Conservation (phyloP, 78 protist genomes). For the Protostelium mycophagum region DNA sequence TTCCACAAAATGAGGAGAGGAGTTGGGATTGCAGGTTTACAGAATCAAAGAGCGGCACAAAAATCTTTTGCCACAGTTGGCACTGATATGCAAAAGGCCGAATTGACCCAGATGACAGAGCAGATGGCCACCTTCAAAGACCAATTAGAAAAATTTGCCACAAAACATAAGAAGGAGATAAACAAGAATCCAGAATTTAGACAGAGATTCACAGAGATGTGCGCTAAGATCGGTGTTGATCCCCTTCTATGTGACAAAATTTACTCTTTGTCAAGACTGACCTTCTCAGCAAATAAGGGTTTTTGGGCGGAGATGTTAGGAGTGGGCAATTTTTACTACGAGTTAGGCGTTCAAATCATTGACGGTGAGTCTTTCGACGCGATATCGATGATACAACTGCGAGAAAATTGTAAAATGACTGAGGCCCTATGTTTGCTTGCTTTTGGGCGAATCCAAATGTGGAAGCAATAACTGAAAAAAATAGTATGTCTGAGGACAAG, state of each 20-base stretch:
- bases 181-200: slow-evolving; percentile 85
- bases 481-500: slow-evolving; percentile 79
- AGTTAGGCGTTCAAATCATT: slow-evolving; percentile 88
- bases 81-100: slow-evolving; percentile 41
- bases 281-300: slow-evolving; percentile 71
- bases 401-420: too few species aligned
- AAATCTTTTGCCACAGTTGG: slow-evolving; percentile 51
- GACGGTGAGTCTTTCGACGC: slow-evolving; percentile 22
- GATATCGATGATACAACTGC: background rate
- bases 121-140: slow-evolving; percentile 61
- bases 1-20: slow-evolving; percentile 69
- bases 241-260: slow-evolving; percentile 73
- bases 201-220: slow-evolving; percentile 80
- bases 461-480: too few species aligned
- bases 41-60: slow-evolving; percentile 31
- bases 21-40: slow-evolving; percentile 50
- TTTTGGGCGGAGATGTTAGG: slow-evolving; percentile 94
- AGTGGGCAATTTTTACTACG: slow-evolving; percentile 94
- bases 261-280: background rate
- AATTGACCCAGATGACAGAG: slow-evolving; percentile 43
- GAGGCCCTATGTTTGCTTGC: too few species aligned
- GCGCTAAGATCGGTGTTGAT: slow-evolving; percentile 89
- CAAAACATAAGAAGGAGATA: slow-evolving; percentile 73
- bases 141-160: slow-evolving; percentile 84
- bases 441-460: too few species aligned